Percentiles rank a stretch among this genome's conserved stretches.
phyloP scores from a whole-genome alignment of 805 yeast genomes.

The Yamadazyma nakazawae region DNA sequence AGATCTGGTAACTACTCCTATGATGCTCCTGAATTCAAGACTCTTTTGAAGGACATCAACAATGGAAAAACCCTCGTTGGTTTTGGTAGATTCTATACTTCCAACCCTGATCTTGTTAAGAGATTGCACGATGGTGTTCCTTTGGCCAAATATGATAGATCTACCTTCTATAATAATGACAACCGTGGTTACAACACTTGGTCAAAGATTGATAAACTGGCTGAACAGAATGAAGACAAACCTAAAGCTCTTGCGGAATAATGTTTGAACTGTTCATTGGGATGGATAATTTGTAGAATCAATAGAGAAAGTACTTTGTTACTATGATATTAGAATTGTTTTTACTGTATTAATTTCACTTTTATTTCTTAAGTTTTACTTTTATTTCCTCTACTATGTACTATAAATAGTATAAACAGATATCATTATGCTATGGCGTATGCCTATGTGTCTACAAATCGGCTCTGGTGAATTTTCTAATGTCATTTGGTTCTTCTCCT shows the following conservation, averaged over 20 bases:
- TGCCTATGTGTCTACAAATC: conserved; percentile 46
- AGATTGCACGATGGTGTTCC: conserved; percentile 34
- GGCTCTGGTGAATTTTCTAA: conserved; percentile 65
- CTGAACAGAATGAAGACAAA: neutral
- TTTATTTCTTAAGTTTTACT: neutral
- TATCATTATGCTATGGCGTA: conserved; percentile 8
- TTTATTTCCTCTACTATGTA: neutral
- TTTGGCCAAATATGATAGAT: conserved; percentile 38
- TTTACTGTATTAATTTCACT: neutral
- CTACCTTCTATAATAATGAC: conserved; percentile 31
- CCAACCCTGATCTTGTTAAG: conserved; percentile 44
- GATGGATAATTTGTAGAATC: neutral
- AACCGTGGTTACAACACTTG: conserved; percentile 29
- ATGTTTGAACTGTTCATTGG: too few species aligned
- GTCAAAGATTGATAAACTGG: conserved; percentile 8
- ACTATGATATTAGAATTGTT: neutral
- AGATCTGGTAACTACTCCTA: conserved; percentile 20
- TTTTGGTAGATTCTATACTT: conserved; percentile 34
- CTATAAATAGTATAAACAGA: neutral
- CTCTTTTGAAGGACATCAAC: conserved; percentile 14
- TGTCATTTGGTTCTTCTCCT: conserved; percentile 61
- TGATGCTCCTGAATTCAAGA: conserved; percentile 21
- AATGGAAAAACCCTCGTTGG: conserved; percentile 42
- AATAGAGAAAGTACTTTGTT: neutral
- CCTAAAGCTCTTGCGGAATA: neutral